phyloP scores from a whole-genome alignment of 2,329 filamentous ascomycete species.

The Basipetospora chlamydospora region DNA sequence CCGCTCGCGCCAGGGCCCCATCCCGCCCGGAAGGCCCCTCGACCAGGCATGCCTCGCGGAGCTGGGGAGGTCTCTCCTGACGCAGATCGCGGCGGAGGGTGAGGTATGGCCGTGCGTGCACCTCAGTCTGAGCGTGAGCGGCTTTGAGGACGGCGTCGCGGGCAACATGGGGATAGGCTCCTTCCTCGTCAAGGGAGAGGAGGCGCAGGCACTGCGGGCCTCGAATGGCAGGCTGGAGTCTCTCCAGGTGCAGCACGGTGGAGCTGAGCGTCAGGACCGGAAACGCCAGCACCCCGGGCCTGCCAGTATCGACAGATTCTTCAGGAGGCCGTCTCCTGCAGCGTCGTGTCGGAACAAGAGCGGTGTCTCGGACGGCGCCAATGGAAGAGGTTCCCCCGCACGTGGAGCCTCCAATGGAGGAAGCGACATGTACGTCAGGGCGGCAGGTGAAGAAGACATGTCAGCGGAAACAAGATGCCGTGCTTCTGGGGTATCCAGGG shows the following conservation, averaged over 20 bases:
- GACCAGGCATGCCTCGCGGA: constrained; percentile 38
- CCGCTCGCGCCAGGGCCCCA: constrained; percentile 60
- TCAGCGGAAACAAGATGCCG: not conserved
- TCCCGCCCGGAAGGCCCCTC: constrained; percentile 60
- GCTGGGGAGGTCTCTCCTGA: constrained; percentile 60
- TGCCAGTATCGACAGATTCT: constrained; percentile 42
- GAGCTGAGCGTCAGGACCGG: not conserved
- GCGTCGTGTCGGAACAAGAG: not conserved
- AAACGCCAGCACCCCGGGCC: constrained; percentile 33
- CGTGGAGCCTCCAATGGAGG: too few relatives aligned
- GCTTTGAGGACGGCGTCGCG: constrained; percentile 75
- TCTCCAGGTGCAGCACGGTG: not conserved
- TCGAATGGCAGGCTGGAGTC: not conserved
- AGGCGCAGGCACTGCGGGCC: not conserved
- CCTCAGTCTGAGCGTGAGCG: constrained; percentile 74
- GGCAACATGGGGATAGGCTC: constrained; percentile 76
- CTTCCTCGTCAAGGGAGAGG: constrained; percentile 57
- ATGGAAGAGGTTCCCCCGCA: too few relatives aligned
- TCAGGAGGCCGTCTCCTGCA: constrained; percentile 25
- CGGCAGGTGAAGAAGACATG: not conserved
- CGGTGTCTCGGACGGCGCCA: not conserved
- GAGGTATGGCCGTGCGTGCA: constrained; percentile 84
- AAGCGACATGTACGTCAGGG: not conserved
- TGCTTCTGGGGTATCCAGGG: too few relatives aligned
- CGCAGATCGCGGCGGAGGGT: constrained; percentile 57